Evolutionary conservation across 2,329 filamentous ascomycete species (phyloP).

Genomic region (Fusarium gaditjirri): DNA sequence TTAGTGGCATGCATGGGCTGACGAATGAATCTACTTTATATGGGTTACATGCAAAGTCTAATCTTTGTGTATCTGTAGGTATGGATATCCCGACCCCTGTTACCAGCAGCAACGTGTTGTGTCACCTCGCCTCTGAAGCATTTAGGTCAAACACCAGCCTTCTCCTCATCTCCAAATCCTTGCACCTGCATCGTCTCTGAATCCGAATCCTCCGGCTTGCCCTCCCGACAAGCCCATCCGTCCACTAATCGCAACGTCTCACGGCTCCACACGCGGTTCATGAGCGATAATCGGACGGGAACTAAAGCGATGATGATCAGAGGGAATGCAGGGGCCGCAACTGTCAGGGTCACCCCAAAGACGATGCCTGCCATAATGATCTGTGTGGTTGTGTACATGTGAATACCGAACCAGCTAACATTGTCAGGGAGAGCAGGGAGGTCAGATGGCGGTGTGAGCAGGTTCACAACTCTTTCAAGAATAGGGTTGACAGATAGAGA

Average conservation of each 20-base stretch:
- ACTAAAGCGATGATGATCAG: slow-evolving; percentile 72
- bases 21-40: not conserved
- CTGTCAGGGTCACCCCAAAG: slow-evolving; percentile 71
- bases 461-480: slow-evolving; percentile 65
- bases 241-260: slow-evolving; percentile 63
- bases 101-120: not conserved
- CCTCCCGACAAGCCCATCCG: slow-evolving; percentile 61
- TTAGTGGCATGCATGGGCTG: slow-evolving; percentile 35
- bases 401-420: slow-evolving; percentile 63
- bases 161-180: slow-evolving; percentile 44
- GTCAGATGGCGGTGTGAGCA: slow-evolving; percentile 64
- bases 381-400: slow-evolving; percentile 68
- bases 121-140: not conserved
- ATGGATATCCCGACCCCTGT: not conserved
- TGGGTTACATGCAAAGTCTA: not conserved
- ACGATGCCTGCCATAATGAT: slow-evolving; percentile 67
- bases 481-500: slow-evolving; percentile 72
- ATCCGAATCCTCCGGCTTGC: slow-evolving; percentile 61
- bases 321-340: slow-evolving; percentile 71
- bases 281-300: slow-evolving; percentile 67
- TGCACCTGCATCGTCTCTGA: slow-evolving; percentile 38
- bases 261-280: slow-evolving; percentile 68
- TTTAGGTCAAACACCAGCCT: slow-evolving; percentile 30
- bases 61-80: not conserved
- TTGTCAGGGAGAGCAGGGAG: slow-evolving; percentile 59